Conservation (phyloP, 208 protist genomes). For the Acanthamoeba triangularis region DNA sequence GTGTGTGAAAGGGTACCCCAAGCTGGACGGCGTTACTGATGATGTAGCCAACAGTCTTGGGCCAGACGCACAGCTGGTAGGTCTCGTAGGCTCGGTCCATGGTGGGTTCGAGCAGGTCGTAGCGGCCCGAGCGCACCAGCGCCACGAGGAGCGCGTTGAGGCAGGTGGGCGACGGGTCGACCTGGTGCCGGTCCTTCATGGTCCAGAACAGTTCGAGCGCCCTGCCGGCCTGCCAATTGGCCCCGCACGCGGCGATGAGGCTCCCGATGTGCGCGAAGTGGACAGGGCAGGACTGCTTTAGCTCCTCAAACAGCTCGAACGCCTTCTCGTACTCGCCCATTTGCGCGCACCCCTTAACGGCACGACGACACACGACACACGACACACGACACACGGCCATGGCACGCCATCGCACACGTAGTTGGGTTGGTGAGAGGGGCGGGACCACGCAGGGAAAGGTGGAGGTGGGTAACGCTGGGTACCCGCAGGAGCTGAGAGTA, state of each 20-base stretch:
- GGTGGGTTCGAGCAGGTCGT: constrained; percentile 16
- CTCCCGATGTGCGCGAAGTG: not conserved
- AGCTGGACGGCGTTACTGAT: not conserved
- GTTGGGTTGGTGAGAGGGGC: no score
- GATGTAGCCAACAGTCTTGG: not conserved
- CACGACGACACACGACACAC: not conserved
- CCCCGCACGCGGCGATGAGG: not conserved
- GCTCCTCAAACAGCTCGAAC: not conserved
- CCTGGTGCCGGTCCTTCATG: not conserved
- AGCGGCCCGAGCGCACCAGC: constrained; percentile 4
- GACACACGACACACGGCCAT: not conserved
- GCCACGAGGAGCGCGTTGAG: constrained; percentile 5
- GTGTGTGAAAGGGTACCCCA: not conserved
- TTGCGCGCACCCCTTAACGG: not conserved
- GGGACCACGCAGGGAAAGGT: not conserved
- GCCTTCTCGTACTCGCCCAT: not conserved
- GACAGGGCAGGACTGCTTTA: not conserved
- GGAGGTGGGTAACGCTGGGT: not conserved
- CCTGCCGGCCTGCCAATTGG: not conserved
- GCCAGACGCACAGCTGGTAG: not conserved
- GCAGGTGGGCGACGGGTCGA: not conserved
- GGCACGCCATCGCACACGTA: not conserved
- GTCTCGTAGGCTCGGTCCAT: not conserved
- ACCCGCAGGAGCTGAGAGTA: not conserved
- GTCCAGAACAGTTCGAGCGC: constrained; percentile 39